These are phyloP conservation scores for Dillenia turbinata DNA, from an alignment of 164 flowering plant species.

Conservation along the genomic window DNA sequence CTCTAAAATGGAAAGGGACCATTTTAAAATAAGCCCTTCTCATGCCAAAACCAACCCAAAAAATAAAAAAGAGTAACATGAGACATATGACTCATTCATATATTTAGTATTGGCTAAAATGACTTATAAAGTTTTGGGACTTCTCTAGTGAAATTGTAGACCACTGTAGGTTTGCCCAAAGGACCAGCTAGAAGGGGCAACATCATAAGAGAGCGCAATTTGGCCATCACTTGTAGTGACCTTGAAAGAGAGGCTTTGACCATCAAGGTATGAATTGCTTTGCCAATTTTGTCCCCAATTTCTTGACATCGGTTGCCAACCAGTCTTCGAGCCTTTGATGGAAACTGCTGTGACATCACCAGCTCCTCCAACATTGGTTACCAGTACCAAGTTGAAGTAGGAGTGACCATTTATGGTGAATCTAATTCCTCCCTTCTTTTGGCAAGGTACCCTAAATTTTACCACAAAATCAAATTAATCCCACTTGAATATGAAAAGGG, in stretches of 20 bases:
- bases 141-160: constrained; percentile 35
- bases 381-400: constrained; percentile 71
- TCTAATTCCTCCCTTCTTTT: constrained; percentile 67
- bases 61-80: too few relatives aligned
- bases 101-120: too few relatives aligned
- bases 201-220: constrained; percentile 42
- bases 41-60: constrained; percentile 2
- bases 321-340: constrained; percentile 67
- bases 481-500: neutral
- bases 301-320: constrained; percentile 74
- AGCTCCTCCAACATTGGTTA: constrained; percentile 82
- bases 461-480: neutral
- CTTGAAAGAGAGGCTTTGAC: constrained; percentile 69
- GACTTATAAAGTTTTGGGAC: neutral
- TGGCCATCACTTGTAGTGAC: constrained; percentile 72
- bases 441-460: constrained; percentile 56
- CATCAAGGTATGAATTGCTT: constrained; percentile 57
- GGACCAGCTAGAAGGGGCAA: constrained; percentile 60
- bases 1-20: constrained; percentile 12
- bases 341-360: constrained; percentile 62
- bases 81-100: too few relatives aligned
- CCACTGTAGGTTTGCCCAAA: constrained; percentile 79
- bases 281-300: constrained; percentile 97
- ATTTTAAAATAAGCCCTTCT: constrained; percentile 20
- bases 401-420: constrained; percentile 78